Evolutionary conservation across 75 land plant species (phyloP).

Genomic region (Selaginella moellendorffii): DNA sequence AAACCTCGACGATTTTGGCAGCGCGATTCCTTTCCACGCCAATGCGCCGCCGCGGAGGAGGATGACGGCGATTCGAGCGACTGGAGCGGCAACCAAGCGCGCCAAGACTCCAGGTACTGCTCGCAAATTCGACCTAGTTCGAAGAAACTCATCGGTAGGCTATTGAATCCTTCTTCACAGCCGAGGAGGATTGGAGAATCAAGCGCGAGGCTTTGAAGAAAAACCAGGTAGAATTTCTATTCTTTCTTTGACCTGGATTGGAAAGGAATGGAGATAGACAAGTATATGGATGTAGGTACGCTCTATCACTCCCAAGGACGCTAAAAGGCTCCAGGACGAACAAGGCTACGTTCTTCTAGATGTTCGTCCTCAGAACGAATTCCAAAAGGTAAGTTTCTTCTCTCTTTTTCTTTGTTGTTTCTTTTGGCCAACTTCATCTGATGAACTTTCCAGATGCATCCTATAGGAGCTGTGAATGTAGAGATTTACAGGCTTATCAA

Average conservation of each 20-base stretch:
- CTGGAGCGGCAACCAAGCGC: not conserved
- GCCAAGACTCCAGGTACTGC: not conserved
- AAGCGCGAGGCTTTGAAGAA: conserved; percentile 64
- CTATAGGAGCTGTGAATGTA: conserved; percentile 77
- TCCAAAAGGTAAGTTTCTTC: conserved; percentile 39
- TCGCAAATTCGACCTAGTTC: no score
- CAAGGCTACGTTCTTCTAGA: conserved; percentile 82
- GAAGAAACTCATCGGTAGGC: not conserved
- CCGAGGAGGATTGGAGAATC: conserved; percentile 90
- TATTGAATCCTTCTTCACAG: conserved; percentile 21
- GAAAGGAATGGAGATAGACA: not conserved
- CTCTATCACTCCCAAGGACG: conserved; percentile 81
- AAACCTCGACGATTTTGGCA: no score
- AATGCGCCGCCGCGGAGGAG: no score
- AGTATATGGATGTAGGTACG: conserved; percentile 43
- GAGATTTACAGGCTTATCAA: conserved; percentile 90
- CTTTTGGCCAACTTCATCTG: no score
- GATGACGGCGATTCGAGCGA: not conserved
- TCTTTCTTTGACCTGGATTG: not conserved
- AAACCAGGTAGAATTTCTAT: conserved; percentile 40
- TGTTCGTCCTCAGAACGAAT: conserved; percentile 91
- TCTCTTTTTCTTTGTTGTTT: not conserved
- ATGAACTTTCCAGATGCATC: conserved; percentile 42
- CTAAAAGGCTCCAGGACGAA: conserved; percentile 67
- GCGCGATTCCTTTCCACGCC: no score